A percentile compares a stretch with the other conserved stretches of the same genome.
Conservation (phyloP, 2,329 filamentous ascomycete genomes). For the Talaromyces sp. region DNA sequence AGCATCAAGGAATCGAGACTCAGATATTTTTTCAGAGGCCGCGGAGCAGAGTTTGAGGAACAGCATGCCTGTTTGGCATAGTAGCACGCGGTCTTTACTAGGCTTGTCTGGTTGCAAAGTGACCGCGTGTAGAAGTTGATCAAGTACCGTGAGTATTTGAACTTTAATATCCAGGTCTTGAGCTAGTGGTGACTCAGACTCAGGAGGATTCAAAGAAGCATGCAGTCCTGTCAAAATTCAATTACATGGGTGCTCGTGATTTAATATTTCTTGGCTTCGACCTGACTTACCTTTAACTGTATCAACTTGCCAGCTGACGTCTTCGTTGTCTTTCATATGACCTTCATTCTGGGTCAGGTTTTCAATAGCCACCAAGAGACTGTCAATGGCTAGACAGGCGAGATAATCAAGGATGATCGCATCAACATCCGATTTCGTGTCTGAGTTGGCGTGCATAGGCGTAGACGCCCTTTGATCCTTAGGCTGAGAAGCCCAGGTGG, state of each 20-base stretch:
- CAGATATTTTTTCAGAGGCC: conserved; percentile 32
- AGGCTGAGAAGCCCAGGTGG: too few species aligned
- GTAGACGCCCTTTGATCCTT: too few species aligned
- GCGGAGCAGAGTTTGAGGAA: conserved; percentile 54
- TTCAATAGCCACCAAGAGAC: conserved; percentile 41
- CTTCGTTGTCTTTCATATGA: conserved; percentile 1
- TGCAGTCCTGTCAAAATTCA: background rate
- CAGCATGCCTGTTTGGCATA: conserved; percentile 49
- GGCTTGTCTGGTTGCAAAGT: conserved; percentile 15
- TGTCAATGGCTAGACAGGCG: conserved; percentile 49
- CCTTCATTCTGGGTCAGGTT: conserved; percentile 4
- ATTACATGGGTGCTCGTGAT: too few species aligned
- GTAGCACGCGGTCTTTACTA: conserved; percentile 23
- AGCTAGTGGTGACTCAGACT: conserved; percentile 41
- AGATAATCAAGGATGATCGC: conserved; percentile 61
- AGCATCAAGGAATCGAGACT: conserved; percentile 49
- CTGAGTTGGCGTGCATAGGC: conserved; percentile 28
- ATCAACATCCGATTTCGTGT: conserved; percentile 53
- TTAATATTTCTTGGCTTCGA: too few species aligned
- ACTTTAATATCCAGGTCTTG: conserved; percentile 51
- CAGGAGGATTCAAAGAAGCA: conserved; percentile 10
- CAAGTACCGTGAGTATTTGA: conserved; percentile 51
- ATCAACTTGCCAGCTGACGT: conserved; percentile 25
- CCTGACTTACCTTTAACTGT: conserved; percentile 33
- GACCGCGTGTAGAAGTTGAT: conserved; percentile 46